A percentile compares a stretch with the other conserved stretches of the same genome.
These are phyloP conservation scores for Zalaria obscura DNA, from an alignment of 2,329 filamentous ascomycete genomes.

Conservation along the genomic window DNA sequence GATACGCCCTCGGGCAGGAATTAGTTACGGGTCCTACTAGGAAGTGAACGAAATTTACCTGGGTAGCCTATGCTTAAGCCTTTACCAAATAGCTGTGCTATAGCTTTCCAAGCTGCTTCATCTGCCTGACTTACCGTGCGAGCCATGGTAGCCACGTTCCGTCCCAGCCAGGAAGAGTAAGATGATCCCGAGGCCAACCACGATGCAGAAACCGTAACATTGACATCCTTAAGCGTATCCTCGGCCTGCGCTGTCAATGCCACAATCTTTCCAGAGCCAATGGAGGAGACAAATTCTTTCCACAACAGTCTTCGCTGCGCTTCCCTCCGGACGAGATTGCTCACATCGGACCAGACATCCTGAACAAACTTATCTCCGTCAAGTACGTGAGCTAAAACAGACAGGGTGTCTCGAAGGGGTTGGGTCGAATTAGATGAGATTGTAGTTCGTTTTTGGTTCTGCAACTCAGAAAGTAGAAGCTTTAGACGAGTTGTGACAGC, in stretches of 20 bases:
- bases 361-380: slow-evolving; percentile 26
- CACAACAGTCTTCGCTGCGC: slow-evolving; percentile 40
- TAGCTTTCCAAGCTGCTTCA: slow-evolving; percentile 15
- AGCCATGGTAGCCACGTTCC: slow-evolving; percentile 42
- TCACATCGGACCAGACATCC: slow-evolving; percentile 32
- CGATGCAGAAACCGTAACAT: slow-evolving; percentile 9
- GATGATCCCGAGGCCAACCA: slow-evolving; percentile 54
- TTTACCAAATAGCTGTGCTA: slow-evolving; percentile 37
- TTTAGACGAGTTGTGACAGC: slow-evolving; percentile 42
- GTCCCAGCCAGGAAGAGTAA: slow-evolving; percentile 60
- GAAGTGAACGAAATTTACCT: slow-evolving; percentile 32
- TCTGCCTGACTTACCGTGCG: slow-evolving; percentile 17
- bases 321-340: slow-evolving; percentile 22
- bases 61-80: slow-evolving; percentile 58
- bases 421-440: slow-evolving; percentile 14
- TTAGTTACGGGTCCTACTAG: neutral
- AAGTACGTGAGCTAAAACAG: slow-evolving; percentile 29
- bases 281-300: slow-evolving; percentile 46
- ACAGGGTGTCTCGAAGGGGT: slow-evolving; percentile 24
- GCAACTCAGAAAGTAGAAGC: neutral
- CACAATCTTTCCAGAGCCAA: slow-evolving; percentile 46
- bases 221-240: slow-evolving; percentile 24
- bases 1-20: neutral
- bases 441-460: neutral
- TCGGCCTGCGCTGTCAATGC: slow-evolving; percentile 46